Conservation (phyloP, 129 eudicot species). For the Daucus carota region DNA sequence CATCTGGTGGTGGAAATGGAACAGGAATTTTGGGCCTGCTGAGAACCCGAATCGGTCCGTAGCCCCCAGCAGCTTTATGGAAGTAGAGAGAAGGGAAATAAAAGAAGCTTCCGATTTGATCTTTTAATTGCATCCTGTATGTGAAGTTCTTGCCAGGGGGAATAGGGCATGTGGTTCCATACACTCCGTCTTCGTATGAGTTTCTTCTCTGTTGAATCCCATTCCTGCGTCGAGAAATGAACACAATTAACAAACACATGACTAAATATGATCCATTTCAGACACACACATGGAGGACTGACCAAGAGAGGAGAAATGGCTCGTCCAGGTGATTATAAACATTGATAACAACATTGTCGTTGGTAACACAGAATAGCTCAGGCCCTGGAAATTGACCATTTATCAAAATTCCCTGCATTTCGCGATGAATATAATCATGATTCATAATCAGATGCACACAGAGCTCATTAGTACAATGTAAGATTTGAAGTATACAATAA, state of each 20-base stretch:
- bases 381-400: conserved; percentile 7
- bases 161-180: conserved; percentile 6
- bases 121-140: neutral
- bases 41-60: neutral
- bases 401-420: conserved; percentile 2
- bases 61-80: conserved; percentile 4
- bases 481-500: too few species aligned
- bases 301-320: conserved; percentile 11
- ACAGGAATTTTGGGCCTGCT: neutral
- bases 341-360: neutral
- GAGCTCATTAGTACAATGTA: too few species aligned
- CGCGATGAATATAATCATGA: neutral
- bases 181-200: conserved; percentile 5
- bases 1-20: conserved; percentile 2
- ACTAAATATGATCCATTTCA: neutral
- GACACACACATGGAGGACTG: neutral
- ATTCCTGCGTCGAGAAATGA: neutral
- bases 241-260: neutral
- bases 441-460: neutral
- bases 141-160: conserved; percentile 10
- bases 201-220: conserved; percentile 4
- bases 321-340: neutral
- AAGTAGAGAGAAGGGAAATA: conserved; percentile 4
- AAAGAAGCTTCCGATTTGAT: conserved; percentile 8
- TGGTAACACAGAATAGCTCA: neutral